Conservation (phyloP, 2,329 filamentous ascomycete genomes). For the Ophiostoma piceae region DNA sequence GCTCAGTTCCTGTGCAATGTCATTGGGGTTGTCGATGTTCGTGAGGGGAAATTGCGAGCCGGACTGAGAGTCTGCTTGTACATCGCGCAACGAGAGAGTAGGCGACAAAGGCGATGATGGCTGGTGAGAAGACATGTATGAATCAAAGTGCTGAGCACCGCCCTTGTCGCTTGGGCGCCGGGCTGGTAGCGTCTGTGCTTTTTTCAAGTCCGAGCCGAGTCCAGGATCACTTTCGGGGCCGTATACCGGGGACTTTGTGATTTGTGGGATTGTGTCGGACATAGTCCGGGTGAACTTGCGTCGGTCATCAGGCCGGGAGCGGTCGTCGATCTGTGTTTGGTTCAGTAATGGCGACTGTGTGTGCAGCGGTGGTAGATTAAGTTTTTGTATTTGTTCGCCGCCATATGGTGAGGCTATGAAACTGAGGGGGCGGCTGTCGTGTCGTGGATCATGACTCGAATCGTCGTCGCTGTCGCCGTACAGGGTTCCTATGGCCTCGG, state of each 20-base stretch:
- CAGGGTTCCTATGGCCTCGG: conserved; percentile 84
- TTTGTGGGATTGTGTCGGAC: conserved; percentile 40
- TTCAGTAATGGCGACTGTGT: conserved; percentile 25
- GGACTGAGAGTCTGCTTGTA: conserved; percentile 50
- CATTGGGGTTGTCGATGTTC: conserved; percentile 83
- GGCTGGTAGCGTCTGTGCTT: conserved; percentile 41
- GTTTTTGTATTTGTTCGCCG: conserved; percentile 46
- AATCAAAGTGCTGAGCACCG: conserved; percentile 23
- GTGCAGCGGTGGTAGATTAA: not conserved
- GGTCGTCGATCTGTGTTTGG: not conserved
- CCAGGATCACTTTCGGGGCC: conserved; percentile 22
- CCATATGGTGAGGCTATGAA: conserved; percentile 60
- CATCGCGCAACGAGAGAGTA: conserved; percentile 49
- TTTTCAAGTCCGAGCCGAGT: conserved; percentile 37
- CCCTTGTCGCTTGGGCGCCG: conserved; percentile 40
- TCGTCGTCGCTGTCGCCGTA: conserved; percentile 73
- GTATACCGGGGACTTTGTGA: not conserved
- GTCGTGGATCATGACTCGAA: conserved; percentile 44
- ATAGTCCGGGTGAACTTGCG: conserved; percentile 35
- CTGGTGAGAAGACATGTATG: conserved; percentile 34
- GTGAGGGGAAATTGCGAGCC: conserved; percentile 72
- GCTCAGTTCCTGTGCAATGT: conserved; percentile 85
- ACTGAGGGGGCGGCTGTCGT: conserved; percentile 62
- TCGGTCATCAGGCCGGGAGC: not conserved
- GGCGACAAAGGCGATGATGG: conserved; percentile 47